A percentile compares a stretch with the other conserved stretches of the same genome.
phyloP scores from a whole-genome alignment of 2,329 filamentous ascomycete species.

The Hypomyces perniciosus region DNA sequence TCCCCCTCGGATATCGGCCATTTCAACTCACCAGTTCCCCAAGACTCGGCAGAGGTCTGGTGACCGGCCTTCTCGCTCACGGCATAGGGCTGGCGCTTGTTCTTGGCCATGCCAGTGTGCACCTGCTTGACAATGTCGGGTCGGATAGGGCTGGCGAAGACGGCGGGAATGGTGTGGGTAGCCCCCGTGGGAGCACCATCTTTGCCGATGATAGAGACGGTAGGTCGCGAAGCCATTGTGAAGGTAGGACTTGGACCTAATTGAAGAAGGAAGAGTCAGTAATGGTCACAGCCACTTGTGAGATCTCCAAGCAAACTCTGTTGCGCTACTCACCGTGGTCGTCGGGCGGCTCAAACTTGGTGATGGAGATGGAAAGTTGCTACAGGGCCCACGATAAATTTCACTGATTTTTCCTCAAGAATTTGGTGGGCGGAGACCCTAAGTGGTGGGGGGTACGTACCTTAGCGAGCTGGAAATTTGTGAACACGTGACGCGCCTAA shows the following conservation, averaged over 20 bases:
- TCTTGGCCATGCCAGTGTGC: conserved; percentile 99
- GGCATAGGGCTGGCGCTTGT: conserved; percentile 98
- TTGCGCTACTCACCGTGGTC: conserved; percentile 30
- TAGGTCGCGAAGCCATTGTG: conserved; percentile 92
- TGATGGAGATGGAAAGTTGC: conserved; percentile 28
- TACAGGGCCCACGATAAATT: conserved; percentile 31
- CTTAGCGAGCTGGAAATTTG: conserved; percentile 20
- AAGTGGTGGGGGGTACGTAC: conserved; percentile 25
- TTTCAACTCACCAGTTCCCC: conserved; percentile 84
- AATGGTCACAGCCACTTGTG: not conserved
- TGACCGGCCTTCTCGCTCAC: conserved; percentile 99
- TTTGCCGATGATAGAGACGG: conserved; percentile 93
- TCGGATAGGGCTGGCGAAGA: conserved; percentile 97
- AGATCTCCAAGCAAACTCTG: not conserved
- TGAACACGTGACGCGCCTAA: not conserved
- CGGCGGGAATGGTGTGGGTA: conserved; percentile 87
- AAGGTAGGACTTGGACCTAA: conserved; percentile 34
- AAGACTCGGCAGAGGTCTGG: conserved; percentile 99
- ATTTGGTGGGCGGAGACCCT: conserved; percentile 39
- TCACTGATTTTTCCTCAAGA: conserved; percentile 29
- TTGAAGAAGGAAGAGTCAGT: conserved; percentile 11
- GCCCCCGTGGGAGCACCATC: conserved; percentile 88
- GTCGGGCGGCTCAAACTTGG: conserved; percentile 36
- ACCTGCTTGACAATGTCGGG: conserved; percentile 98
- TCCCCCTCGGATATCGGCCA: not conserved